Evolutionary conservation across 805 yeast genomes (phyloP).

Genomic region (Schizosaccharomyces octosporus): DNA sequence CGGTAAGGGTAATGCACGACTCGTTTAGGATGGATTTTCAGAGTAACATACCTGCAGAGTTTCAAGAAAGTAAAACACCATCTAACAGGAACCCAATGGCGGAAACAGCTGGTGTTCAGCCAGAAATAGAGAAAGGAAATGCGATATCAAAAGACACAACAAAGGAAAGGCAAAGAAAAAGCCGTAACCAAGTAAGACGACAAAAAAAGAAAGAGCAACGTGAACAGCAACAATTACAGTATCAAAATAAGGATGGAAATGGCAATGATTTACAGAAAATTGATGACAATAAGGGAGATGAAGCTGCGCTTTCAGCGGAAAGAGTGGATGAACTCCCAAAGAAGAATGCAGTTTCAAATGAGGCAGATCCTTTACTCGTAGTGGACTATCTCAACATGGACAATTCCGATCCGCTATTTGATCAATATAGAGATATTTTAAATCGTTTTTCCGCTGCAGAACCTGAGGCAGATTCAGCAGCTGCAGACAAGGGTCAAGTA

Average conservation of each 20-base stretch:
- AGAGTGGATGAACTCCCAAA: neutral
- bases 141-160: conserved; percentile 12
- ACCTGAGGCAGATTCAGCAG: neutral
- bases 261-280: neutral
- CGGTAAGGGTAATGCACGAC: no score
- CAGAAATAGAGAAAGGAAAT: neutral
- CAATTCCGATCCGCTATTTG: neutral
- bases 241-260: neutral
- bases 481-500: conserved; percentile 13
- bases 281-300: neutral
- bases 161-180: conserved; percentile 2
- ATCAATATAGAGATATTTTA: neutral
- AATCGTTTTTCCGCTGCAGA: neutral
- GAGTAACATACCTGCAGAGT: no score
- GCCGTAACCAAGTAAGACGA: conserved; percentile 3
- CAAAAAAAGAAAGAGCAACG: neutral
- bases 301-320: neutral
- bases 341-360: neutral
- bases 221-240: conserved; percentile 5
- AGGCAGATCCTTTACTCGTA: neutral
- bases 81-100: neutral
- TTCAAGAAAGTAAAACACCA: no score
- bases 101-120: neutral
- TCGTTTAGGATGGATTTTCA: no score
- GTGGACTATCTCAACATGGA: neutral